phyloP scores from a whole-genome alignment of 2,329 filamentous ascomycete genomes.

The Claviceps fusiformis region DNA sequence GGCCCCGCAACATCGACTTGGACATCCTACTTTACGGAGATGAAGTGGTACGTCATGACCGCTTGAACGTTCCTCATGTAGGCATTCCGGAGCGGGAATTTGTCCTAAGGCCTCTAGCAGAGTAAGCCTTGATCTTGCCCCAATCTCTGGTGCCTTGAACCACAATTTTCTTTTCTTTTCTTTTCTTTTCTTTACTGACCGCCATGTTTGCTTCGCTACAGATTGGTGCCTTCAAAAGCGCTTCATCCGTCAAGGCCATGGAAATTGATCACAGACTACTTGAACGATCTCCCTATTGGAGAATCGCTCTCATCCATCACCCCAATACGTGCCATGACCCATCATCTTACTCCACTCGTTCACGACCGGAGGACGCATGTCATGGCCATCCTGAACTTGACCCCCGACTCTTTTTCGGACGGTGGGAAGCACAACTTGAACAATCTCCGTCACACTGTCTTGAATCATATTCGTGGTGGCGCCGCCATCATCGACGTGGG shows the following conservation, averaged over 20 bases:
- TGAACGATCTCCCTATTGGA: constrained; percentile 41
- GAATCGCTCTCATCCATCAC: constrained; percentile 44
- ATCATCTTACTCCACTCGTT: constrained; percentile 45
- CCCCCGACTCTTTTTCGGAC: constrained; percentile 94
- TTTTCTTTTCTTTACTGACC: not conserved
- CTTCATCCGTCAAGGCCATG: constrained; percentile 41
- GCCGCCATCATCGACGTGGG: constrained; percentile 84
- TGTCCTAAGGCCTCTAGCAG: constrained; percentile 73
- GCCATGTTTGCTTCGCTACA: constrained; percentile 12
- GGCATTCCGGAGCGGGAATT: constrained; percentile 87
- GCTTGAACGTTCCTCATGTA: constrained; percentile 73
- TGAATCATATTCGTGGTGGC: constrained; percentile 49
- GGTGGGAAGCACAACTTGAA: constrained; percentile 50
- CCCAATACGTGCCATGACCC: constrained; percentile 31
- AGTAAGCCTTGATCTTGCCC: constrained; percentile 34
- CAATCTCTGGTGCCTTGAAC: not conserved
- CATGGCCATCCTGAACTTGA: constrained; percentile 93
- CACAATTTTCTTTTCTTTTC: not conserved
- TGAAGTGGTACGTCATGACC: constrained; percentile 48
- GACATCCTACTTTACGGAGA: constrained; percentile 79
- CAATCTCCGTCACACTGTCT: constrained; percentile 45
- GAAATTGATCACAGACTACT: constrained; percentile 46
- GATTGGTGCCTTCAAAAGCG: constrained; percentile 41
- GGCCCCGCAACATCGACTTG: constrained; percentile 85
- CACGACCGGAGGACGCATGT: constrained; percentile 54